Evolutionary conservation across 1,284 basidiomycete species (phyloP), one percentile per base, ranked within the genome.

Genomic region (Sporisorium scitamineum): DNA sequence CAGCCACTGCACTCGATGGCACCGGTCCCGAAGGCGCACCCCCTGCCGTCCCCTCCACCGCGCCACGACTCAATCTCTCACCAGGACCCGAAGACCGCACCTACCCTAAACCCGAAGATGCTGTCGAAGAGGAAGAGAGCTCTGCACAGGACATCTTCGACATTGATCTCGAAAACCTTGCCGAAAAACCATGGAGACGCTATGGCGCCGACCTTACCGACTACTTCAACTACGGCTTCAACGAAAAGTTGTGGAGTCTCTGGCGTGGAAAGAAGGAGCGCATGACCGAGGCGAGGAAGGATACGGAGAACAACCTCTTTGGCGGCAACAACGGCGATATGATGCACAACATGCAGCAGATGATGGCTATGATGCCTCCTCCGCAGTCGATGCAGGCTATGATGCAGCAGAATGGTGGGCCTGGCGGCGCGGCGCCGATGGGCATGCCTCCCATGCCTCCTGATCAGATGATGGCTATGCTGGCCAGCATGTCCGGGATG

Each of bases 181-280:
- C 84, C 13, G 88, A 92, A 24, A 96, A 97, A 85, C 92, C 93
- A 3, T 99, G 97, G 97, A 88, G 96, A 65, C 88, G 92, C 60
- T 93, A 95, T 10, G 97, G 97, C 18, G 92, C 94, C 8, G 94
- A 98, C 87, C 88, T 98, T 62, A 93, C 93, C 79, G 96, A 98
- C 87, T 99, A 94, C 92, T 99, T 99, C 88, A 99, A 99, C 87
- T 99, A 97, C 81, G 97, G 97, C 0, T 99, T 99, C 84, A 96
- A 99, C 85, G 97, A 99, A 86, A 89, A 94, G 14, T 92, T 92
- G 20, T 99, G 95, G 94, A 92, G 93, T 78, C 90, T 92, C 50
- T 99, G 95, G 86, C 92, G 93, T 80, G 91, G 92, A 84, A 91
- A 93, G 79, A 89, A 95, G 81, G 89, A 92, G 44, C 92, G 93